Percentiles rank a stretch among this genome's conserved stretches.
Evolutionary conservation across 169 alveolate species (phyloP).

Genomic region (Eimeria tenella): DNA sequence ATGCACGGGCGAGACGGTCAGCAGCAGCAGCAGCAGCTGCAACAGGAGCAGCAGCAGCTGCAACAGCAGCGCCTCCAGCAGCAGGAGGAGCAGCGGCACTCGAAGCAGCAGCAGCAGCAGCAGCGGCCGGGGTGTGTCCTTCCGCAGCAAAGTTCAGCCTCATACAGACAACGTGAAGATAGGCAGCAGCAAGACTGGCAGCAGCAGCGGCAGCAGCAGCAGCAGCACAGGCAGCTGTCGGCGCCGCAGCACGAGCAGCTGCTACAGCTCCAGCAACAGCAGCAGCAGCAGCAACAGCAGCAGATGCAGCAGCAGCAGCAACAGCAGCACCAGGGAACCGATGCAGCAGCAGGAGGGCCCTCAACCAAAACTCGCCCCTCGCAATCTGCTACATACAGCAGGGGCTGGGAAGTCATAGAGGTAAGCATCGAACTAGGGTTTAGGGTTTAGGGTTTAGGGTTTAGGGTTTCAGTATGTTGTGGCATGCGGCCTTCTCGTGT

Average conservation of each 20-base stretch:
- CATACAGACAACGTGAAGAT: slow-evolving; percentile 1
- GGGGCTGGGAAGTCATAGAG: slow-evolving; percentile 30
- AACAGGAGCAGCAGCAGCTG: not conserved
- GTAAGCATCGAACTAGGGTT: not conserved
- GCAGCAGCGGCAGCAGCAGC: slow-evolving; percentile 19
- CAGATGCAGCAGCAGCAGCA: not conserved
- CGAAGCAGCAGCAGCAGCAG: slow-evolving; percentile 8
- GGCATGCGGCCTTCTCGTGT: no score
- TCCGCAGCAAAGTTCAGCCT: not conserved
- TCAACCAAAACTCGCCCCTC: not conserved
- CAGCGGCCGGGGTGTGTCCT: not conserved
- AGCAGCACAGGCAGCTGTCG: not conserved
- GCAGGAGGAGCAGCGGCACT: slow-evolving; percentile 17
- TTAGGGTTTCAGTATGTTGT: no score
- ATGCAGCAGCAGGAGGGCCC: slow-evolving; percentile 47
- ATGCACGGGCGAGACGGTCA: not conserved
- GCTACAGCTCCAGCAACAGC: not conserved
- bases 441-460: no score
- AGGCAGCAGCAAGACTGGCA: slow-evolving; percentile 20
- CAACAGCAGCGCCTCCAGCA: not conserved
- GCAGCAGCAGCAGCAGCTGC: slow-evolving; percentile 15
- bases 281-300: slow-evolving; percentile 12
- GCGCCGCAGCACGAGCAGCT: not conserved
- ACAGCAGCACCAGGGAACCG: slow-evolving; percentile 31
- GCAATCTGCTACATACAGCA: not conserved